Conservation (phyloP, 2,329 filamentous ascomycete genomes). For the Calonectria crousiana region DNA sequence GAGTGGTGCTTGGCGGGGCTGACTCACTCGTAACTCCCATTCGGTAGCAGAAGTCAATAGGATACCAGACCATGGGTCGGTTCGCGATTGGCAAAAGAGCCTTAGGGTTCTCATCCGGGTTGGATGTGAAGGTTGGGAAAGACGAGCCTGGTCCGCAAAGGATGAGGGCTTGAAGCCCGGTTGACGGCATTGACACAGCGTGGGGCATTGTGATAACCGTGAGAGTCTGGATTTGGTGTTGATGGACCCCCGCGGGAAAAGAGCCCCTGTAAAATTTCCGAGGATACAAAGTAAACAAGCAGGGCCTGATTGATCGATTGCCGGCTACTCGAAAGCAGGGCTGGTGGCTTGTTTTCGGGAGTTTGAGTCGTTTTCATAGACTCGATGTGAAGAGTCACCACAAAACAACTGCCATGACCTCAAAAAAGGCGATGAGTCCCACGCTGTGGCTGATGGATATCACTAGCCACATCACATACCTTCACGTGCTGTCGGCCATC, state of each 20-base stretch:
- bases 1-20: background rate
- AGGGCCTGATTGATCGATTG: background rate
- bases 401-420: constrained; percentile 40
- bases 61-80: constrained; percentile 90
- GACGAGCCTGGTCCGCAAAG: constrained; percentile 86
- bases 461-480: constrained; percentile 27
- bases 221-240: constrained; percentile 16
- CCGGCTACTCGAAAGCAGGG: constrained; percentile 18
- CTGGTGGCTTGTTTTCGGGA: constrained; percentile 13
- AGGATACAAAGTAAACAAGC: background rate
- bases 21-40: constrained; percentile 79
- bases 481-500: constrained; percentile 37
- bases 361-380: constrained; percentile 36
- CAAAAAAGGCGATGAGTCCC: constrained; percentile 42
- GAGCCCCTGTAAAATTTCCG: background rate
- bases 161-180: constrained; percentile 85
- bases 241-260: background rate
- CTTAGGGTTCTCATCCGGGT: constrained; percentile 84
- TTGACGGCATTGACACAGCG: constrained; percentile 77
- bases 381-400: constrained; percentile 44
- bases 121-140: constrained; percentile 85
- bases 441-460: constrained; percentile 39
- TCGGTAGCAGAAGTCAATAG: constrained; percentile 86
- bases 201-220: constrained; percentile 72
- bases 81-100: constrained; percentile 87